A percentile compares a stretch with the other conserved stretches of the same genome.
phyloP scores from a whole-genome alignment of 257 asterid species.

The Solanum phureja region DNA sequence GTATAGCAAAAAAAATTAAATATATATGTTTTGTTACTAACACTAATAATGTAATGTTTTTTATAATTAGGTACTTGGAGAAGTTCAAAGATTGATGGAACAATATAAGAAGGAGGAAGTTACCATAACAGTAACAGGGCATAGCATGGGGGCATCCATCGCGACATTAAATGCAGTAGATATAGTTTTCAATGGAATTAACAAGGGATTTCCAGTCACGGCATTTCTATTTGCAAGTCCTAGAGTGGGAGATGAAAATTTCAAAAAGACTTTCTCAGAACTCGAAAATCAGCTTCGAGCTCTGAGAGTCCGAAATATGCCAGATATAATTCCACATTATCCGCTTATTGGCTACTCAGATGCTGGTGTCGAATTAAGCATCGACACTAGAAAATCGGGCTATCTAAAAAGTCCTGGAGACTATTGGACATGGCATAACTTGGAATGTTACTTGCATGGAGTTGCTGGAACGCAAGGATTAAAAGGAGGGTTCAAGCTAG shows the following conservation, averaged over 20 bases:
- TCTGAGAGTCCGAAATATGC: conserved; percentile 12
- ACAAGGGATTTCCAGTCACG: conserved; percentile 29
- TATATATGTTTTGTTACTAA: too few relatives aligned
- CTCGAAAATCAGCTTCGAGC: conserved; percentile 13
- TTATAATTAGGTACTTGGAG: conserved; percentile 10
- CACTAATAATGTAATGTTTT: too few relatives aligned
- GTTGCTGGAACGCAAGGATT: conserved; percentile 26
- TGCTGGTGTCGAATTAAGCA: conserved; percentile 6
- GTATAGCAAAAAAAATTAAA: too few relatives aligned
- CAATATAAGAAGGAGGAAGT: conserved; percentile 30
- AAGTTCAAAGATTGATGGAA: conserved; percentile 18
- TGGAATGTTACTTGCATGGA: conserved; percentile 46
- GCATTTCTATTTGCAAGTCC: conserved; percentile 35
- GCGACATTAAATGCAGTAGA: conserved; percentile 38
- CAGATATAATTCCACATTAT: conserved; percentile 21
- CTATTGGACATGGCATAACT: conserved; percentile 11
- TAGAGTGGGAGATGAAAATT: conserved; percentile 20
- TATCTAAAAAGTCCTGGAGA: conserved; percentile 25
- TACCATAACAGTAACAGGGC: conserved; percentile 53
- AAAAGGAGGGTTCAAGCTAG: conserved; percentile 13
- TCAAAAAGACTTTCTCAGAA: background rate
- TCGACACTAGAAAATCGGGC: conserved; percentile 19
- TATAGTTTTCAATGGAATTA: conserved; percentile 28
- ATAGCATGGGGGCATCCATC: conserved; percentile 54
- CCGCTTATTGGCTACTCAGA: conserved; percentile 16